phyloP scores from a whole-genome alignment of 495 filamentous ascomycete species.

The Penicillium cinerascens region DNA sequence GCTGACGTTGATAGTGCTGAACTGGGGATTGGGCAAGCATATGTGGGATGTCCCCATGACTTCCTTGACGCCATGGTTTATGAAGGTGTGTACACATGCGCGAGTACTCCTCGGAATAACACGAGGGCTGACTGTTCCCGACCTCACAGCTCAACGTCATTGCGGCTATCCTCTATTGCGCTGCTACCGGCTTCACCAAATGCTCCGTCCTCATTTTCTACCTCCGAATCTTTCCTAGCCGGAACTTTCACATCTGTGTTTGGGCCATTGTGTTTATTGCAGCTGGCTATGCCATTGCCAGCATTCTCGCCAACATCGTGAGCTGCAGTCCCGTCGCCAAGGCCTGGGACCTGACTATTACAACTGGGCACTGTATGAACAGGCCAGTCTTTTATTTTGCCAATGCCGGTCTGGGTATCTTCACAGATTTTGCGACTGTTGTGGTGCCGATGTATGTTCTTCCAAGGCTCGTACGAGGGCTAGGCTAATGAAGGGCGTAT shows the following conservation, averaged over 20 bases:
- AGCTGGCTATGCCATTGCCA: slow-evolving; percentile 31
- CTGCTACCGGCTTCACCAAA: slow-evolving; percentile 37
- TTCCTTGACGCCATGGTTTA: slow-evolving; percentile 12
- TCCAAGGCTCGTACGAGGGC: neutral
- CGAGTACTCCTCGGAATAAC: neutral
- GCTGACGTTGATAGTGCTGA: slow-evolving; percentile 16
- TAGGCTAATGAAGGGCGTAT: neutral
- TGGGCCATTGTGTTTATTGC: slow-evolving; percentile 34
- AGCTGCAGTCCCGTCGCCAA: slow-evolving; percentile 31
- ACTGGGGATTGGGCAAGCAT: slow-evolving; percentile 32
- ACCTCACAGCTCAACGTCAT: slow-evolving; percentile 24
- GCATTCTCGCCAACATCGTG: slow-evolving; percentile 32
- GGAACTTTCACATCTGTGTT: slow-evolving; percentile 29
- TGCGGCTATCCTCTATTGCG: slow-evolving; percentile 34
- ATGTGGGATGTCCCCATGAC: slow-evolving; percentile 25
- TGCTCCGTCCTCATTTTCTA: slow-evolving; percentile 48
- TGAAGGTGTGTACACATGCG: slow-evolving; percentile 12
- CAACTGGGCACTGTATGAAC: slow-evolving; percentile 25
- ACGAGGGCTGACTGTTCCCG: neutral
- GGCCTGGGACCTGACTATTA: slow-evolving; percentile 28
- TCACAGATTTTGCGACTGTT: slow-evolving; percentile 37
- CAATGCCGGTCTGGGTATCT: slow-evolving; percentile 33
- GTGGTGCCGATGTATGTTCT: slow-evolving; percentile 34
- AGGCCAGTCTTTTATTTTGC: slow-evolving; percentile 34
- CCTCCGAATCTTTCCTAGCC: slow-evolving; percentile 44